Base-by-base conservation (phyloP, 2,329 filamentous ascomycete genomes). In the Tricladium varicosporioides region DNA sequence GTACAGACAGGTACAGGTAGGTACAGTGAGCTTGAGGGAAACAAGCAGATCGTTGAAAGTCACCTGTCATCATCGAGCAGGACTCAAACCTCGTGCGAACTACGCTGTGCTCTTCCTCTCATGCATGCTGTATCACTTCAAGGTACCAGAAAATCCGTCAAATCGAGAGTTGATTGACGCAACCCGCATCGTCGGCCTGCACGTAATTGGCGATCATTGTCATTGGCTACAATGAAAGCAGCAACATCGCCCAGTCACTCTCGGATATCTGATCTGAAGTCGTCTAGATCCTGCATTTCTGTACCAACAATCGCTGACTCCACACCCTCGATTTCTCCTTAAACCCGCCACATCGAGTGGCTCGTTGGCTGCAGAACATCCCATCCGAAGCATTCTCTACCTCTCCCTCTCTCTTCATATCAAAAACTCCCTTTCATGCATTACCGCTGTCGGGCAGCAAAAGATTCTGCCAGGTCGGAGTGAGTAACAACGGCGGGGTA, bases 191-290 rank as follows among this genome's bases (percentile, higher is more conserved):
- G 40, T 16, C 22, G 3, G 8, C 19, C 48, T 50, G 48, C 48
- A 50, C 31, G 48, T 50, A 19, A 50, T 50, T 36, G 36, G n/a
- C 9, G 11, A 19, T 7, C 14, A 9, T 32, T 50, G 27, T 40
- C 16, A 50, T 50, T 50, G 31, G 48, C 32, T 14, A 13, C 11
- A 27, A 27, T 27, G 3, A 27, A 27, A 27, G 22, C 22, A 27
- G 32, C 33, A 11, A n/a, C 40, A 36, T 50, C 32, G 13, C 31
- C 48, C 5, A n/a, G 15, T 33, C 18, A 7, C 32, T 4, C 27
- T 50, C 48, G 48, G 27, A 50, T 40, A 36, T 50, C 32, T 15
- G 13, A 50, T 50, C 48, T 42, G 22, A 32, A 14, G 15, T 48
- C 22, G 22, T 27, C 22, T 27, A 27, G 7, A 27, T 27, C 22